phyloP scores from a whole-genome alignment of 495 filamentous ascomycete genomes.

The Penicillium paxilli region DNA sequence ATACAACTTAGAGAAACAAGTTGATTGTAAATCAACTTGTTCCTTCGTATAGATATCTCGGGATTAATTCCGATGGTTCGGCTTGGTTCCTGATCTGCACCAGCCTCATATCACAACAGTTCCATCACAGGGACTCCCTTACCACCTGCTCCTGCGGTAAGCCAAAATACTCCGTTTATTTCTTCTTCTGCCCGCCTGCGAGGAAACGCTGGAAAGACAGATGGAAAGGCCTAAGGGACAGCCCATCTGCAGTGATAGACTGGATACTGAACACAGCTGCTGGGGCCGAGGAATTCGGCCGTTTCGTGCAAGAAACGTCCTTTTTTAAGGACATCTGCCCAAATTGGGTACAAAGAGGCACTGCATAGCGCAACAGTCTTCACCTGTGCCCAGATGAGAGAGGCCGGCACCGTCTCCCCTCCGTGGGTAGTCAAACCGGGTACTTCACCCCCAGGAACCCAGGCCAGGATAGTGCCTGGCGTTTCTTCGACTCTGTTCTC shows the following conservation, averaged over 20 bases:
- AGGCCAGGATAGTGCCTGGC: too few species aligned
- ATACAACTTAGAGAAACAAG: too few species aligned
- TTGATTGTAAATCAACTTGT: too few species aligned
- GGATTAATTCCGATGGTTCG: too few species aligned
- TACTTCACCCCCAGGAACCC: neutral
- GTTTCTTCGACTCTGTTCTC: neutral
- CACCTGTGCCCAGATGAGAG: neutral
- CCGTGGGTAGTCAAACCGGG: neutral
- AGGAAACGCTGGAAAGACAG: slow-evolving; percentile 6
- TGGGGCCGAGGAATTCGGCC: neutral
- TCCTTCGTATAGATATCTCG: too few species aligned
- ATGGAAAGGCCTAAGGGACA: slow-evolving; percentile 4
- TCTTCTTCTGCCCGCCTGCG: slow-evolving; percentile 6
- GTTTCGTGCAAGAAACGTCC: neutral
- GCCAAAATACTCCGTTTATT: neutral
- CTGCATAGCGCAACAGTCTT: neutral
- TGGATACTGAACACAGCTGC: slow-evolving; percentile 5
- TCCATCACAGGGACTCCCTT: slow-evolving; percentile 4
- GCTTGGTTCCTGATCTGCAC: too few species aligned
- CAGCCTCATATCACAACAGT: slow-evolving; percentile 1
- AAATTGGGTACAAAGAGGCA: neutral
- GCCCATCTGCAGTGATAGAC: slow-evolving; percentile 4
- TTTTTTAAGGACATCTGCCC: neutral
- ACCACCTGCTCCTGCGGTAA: slow-evolving; percentile 7
- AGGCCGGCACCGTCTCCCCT: neutral